These are phyloP conservation scores for Gynochthodes officinalis DNA, from an alignment of 257 asterid species.

Conservation along the genomic window DNA sequence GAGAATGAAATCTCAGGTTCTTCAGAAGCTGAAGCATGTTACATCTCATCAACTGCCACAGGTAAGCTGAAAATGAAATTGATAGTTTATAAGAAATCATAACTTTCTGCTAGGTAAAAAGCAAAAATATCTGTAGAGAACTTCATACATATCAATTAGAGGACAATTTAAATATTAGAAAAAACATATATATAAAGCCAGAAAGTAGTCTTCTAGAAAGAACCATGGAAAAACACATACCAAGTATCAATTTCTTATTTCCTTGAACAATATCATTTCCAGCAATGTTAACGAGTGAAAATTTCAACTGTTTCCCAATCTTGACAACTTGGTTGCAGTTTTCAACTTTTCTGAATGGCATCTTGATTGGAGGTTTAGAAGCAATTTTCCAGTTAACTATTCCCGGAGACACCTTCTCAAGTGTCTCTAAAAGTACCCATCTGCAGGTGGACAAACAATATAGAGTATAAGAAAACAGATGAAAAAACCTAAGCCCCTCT, in stretches of 20 bases:
- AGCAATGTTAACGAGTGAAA: constrained; percentile 88
- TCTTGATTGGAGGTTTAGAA: constrained; percentile 88
- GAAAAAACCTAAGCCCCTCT: neutral
- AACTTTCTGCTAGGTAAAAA: neutral
- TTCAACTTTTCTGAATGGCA: constrained; percentile 95
- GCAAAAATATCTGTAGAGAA: neutral
- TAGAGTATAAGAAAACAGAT: neutral
- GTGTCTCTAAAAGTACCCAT: constrained; percentile 86
- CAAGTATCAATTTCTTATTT: constrained; percentile 83
- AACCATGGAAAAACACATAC: constrained; percentile 33
- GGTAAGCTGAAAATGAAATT: constrained; percentile 64
- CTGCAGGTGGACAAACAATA: constrained; percentile 38
- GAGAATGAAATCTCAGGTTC: constrained; percentile 81
- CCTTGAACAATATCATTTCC: constrained; percentile 97
- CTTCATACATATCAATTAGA: neutral
- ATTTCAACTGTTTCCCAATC: constrained; percentile 85
- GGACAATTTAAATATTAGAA: neutral
- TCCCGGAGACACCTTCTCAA: constrained; percentile 90
- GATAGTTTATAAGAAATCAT: constrained; percentile 15
- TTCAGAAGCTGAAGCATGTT: constrained; percentile 89
- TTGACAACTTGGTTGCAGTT: constrained; percentile 96
- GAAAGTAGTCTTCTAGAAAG: neutral
- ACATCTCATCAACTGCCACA: constrained; percentile 92
- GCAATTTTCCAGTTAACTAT: constrained; percentile 91
- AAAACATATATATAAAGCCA: neutral